Evolutionary conservation across 495 filamentous ascomycete species (phyloP).

Genomic region (Beverwykella pulmonaria): DNA sequence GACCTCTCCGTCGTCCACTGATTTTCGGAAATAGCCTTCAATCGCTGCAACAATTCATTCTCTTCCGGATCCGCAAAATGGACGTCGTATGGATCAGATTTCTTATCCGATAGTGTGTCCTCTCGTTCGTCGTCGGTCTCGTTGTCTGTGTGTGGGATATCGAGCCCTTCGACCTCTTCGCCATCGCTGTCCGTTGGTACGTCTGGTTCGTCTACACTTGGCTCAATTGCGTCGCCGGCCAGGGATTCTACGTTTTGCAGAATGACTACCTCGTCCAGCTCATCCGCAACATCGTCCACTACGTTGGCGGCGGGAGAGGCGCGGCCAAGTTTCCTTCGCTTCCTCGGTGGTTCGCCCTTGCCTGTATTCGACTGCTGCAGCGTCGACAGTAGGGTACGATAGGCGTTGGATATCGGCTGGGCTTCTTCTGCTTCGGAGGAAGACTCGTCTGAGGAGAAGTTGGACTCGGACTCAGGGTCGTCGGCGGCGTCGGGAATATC

Average conservation of each 20-base stretch:
- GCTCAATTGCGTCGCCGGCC: neutral
- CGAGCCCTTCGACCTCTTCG: no score
- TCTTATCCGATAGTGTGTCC: slow-evolving; percentile 47
- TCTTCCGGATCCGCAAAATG: slow-evolving; percentile 73
- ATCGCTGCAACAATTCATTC: slow-evolving; percentile 54
- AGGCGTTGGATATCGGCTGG: slow-evolving; percentile 40
- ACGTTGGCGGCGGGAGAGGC: neutral
- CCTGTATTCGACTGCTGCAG: slow-evolving; percentile 56
- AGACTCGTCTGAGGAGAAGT: slow-evolving; percentile 27
- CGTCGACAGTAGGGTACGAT: slow-evolving; percentile 48
- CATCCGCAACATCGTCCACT: neutral
- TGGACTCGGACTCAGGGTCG: slow-evolving; percentile 22
- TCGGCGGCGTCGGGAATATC: neutral
- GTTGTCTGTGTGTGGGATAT: no score
- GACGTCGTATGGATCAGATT: slow-evolving; percentile 72
- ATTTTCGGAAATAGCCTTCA: slow-evolving; percentile 57
- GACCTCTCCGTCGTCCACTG: slow-evolving; percentile 61
- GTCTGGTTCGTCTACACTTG: no score
- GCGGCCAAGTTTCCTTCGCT: slow-evolving; percentile 63
- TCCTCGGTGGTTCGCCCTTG: slow-evolving; percentile 59
- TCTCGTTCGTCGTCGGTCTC: slow-evolving; percentile 44
- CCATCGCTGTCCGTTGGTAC: neutral
- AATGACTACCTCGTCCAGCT: slow-evolving; percentile 16
- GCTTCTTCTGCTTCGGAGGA: slow-evolving; percentile 40
- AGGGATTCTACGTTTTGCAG: neutral